These are phyloP conservation scores for Trichosporon coremiiforme DNA, from an alignment of 1,284 basidiomycete genomes.

Conservation along the genomic window DNA sequence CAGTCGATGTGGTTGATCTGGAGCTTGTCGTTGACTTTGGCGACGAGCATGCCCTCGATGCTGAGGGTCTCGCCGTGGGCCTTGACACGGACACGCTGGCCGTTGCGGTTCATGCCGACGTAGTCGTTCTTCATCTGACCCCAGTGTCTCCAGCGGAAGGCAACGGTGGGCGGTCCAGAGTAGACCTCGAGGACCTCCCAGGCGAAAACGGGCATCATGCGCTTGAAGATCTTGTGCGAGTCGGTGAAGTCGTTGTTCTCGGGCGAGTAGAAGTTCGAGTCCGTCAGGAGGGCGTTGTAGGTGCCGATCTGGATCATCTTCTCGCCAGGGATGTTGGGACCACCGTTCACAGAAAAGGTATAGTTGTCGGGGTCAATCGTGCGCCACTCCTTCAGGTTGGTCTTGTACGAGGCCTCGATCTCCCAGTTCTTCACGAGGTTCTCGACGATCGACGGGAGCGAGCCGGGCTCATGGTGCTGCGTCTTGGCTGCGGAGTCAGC, in stretches of 20 bases:
- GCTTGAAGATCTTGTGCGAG: slow-evolving; percentile 31
- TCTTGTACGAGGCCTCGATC: slow-evolving; percentile 34
- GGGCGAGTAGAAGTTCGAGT: slow-evolving; percentile 27
- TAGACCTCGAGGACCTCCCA: slow-evolving; percentile 33
- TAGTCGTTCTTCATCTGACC: slow-evolving; percentile 34
- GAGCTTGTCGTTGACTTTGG: slow-evolving; percentile 31
- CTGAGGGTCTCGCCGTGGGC: slow-evolving; percentile 26
- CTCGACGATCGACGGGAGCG: slow-evolving; percentile 28
- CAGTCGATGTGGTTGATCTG: slow-evolving; percentile 27
- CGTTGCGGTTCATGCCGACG: slow-evolving; percentile 28
- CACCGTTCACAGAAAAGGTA: slow-evolving; percentile 31
- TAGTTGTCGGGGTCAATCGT: slow-evolving; percentile 26
- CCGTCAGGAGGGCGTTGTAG: slow-evolving; percentile 30
- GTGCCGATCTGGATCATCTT: slow-evolving; percentile 29
- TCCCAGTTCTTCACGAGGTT: slow-evolving; percentile 35
- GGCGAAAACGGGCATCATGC: slow-evolving; percentile 33
- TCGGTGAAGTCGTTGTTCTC: slow-evolving; percentile 26
- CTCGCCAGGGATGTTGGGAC: slow-evolving; percentile 20
- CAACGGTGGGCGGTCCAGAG: slow-evolving; percentile 29
- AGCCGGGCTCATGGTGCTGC: slow-evolving; percentile 24
- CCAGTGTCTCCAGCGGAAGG: slow-evolving; percentile 32
- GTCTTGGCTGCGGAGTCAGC: slow-evolving; percentile 24
- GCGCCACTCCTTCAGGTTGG: slow-evolving; percentile 30
- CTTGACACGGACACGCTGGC: slow-evolving; percentile 31
- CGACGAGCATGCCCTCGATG: slow-evolving; percentile 28